These are phyloP conservation scores for Liquidambar formosana DNA, from an alignment of 164 flowering plant species.

Conservation along the genomic window DNA sequence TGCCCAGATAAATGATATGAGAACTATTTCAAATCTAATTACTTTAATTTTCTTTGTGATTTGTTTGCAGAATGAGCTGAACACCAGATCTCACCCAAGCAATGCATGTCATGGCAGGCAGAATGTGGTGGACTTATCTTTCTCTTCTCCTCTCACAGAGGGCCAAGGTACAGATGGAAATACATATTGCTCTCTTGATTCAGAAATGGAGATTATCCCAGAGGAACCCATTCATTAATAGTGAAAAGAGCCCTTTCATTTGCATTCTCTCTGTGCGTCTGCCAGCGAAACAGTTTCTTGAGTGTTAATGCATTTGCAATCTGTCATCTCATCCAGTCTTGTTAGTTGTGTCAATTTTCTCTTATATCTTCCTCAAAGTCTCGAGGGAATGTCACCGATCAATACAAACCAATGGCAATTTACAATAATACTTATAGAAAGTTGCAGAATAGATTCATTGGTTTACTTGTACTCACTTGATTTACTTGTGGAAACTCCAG, in stretches of 20 bases:
- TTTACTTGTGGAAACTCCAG: not conserved
- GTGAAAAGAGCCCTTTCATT: not conserved
- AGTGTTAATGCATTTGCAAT: not conserved
- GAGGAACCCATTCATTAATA: not conserved
- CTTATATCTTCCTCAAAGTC: not conserved
- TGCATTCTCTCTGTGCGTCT: not conserved
- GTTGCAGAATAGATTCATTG: not conserved
- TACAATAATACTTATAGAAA: not conserved
- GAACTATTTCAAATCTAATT: not conserved
- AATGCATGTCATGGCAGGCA: not conserved
- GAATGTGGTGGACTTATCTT: not conserved
- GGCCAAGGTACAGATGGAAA: not conserved
- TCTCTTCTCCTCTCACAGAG: not conserved
- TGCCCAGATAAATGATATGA: not conserved
- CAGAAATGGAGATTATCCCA: not conserved
- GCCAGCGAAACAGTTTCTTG: not conserved
- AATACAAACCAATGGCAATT: not conserved
- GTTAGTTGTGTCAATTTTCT: not conserved
- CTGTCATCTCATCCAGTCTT: not conserved
- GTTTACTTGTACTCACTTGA: too few relatives aligned
- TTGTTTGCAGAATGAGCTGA: conserved; percentile 3
- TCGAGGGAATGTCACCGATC: not conserved
- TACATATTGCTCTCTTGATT: not conserved
- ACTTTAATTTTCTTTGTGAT: not conserved
- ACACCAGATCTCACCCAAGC: not conserved